Percentiles rank a stretch among this genome's conserved stretches.
phyloP scores from a whole-genome alignment of 1,139 yeast species.

The Arxiozyma bovina region DNA sequence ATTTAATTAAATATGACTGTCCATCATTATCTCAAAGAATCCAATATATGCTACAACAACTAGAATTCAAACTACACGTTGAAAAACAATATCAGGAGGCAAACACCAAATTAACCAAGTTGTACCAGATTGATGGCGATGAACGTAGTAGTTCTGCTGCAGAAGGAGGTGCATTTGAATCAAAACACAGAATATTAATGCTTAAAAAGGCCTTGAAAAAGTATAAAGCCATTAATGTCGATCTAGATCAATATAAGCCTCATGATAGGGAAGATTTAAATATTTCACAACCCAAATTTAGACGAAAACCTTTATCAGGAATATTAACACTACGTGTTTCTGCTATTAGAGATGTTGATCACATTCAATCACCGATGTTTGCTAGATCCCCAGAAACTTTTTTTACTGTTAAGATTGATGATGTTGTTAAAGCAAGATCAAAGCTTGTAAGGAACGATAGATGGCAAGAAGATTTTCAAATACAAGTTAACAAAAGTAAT shows the following conservation, averaged over 20 bases:
- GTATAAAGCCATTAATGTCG: slow-evolving; percentile 80
- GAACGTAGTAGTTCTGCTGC: slow-evolving; percentile 79
- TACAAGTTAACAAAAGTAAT: slow-evolving; percentile 81
- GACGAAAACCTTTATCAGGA: slow-evolving; percentile 80
- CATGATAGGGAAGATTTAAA: slow-evolving; percentile 52
- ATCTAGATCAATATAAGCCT: slow-evolving; percentile 34
- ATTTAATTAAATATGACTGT: slow-evolving; percentile 82
- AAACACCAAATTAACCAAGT: slow-evolving; percentile 75
- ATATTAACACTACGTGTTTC: slow-evolving; percentile 59
- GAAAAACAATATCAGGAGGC: slow-evolving; percentile 92
- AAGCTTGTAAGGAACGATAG: slow-evolving; percentile 66
- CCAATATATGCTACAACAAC: slow-evolving; percentile 88
- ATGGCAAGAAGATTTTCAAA: slow-evolving; percentile 76
- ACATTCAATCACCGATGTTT: slow-evolving; percentile 72
- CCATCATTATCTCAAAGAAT: slow-evolving; percentile 94
- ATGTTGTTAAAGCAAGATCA: slow-evolving; percentile 70
- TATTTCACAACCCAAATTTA: slow-evolving; percentile 55
- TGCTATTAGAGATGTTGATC: slow-evolving; percentile 84
- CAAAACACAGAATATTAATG: slow-evolving; percentile 76
- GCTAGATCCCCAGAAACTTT: slow-evolving; percentile 74
- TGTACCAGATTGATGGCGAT: slow-evolving; percentile 88
- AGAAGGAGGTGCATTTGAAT: slow-evolving; percentile 75
- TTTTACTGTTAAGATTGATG: slow-evolving; percentile 76
- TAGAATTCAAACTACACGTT: slow-evolving; percentile 86
- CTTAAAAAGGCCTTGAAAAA: slow-evolving; percentile 76